Evolutionary conservation across 768 basidiomycete species (phyloP), one percentile per base, ranked within the genome.

Genomic region (Tulasnella sp.): DNA sequence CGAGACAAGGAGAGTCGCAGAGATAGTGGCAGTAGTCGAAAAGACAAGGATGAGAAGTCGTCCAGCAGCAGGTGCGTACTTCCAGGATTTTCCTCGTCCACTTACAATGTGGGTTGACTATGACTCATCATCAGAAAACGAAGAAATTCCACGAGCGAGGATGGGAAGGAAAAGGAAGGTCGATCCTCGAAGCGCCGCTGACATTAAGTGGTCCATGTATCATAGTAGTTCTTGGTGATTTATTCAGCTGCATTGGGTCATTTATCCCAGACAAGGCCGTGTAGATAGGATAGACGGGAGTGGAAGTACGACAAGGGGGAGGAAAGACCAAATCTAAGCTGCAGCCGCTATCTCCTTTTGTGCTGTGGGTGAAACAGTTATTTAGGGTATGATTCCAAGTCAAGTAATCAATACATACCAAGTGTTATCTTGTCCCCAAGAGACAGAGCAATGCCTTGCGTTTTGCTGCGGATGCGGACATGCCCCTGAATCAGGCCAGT

Each of bases 401-500:
- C 27, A 21, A 19, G n/a, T 19, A 23, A 26, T 3, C n/a, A n/a
- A 19, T n/a, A 24, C 34, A 8, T 63, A 80, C 79, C 78, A 71
- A 79, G 76, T 9, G 80, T 90, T 67, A 92, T 91, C 67, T 84
- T 78, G 72, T 94, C 92, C n/a, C 91, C 95, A 63, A 99, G 72
- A 17, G 88, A 90, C 63, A 97, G 76, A 1, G 95, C 95, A 63
- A 98, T 97, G 55, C 95, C 95, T 71, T 98, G 95, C 23, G 95
- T 97, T 75, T 98, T 97, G 69, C 89, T 92, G 60, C 95, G 81
- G 68, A 98, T 97, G 53, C 95, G 83, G 8, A 98, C 91, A 72
- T 98, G 94, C 0, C 95, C 95, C 13, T 84, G 84, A 60, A 98
- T 85, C 4, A 77, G 79, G 0, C 92, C 92, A 10, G 75, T 73